A percentile compares a stretch with the other conserved stretches of the same genome.
These are phyloP conservation scores for Sporisorium graminicola DNA, from an alignment of 1,284 basidiomycete genomes.

Conservation along the genomic window DNA sequence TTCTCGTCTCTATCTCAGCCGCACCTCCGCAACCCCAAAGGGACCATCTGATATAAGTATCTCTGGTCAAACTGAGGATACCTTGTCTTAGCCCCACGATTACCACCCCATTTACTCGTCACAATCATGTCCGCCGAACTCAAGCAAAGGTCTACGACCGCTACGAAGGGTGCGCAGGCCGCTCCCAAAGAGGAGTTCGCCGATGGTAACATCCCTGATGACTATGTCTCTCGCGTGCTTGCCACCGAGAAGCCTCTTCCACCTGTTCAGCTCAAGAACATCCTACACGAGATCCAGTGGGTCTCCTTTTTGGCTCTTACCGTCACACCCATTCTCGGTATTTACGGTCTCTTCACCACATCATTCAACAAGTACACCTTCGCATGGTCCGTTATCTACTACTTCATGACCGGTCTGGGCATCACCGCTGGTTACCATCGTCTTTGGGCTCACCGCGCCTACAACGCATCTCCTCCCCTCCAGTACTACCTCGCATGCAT, in stretches of 20 bases:
- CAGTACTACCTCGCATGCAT: constrained; percentile 66
- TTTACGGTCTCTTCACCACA: constrained; percentile 65
- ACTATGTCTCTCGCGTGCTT: constrained; percentile 62
- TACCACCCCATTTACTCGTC: constrained; percentile 13
- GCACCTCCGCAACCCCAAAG: neutral
- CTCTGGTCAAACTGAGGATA: neutral
- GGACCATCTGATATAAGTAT: constrained; percentile 15
- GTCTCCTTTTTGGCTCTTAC: constrained; percentile 66
- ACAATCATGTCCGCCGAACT: constrained; percentile 44
- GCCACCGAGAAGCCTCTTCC: constrained; percentile 61
- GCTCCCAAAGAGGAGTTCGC: constrained; percentile 56
- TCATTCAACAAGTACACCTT: constrained; percentile 54
- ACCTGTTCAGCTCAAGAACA: constrained; percentile 62
- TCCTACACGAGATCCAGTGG: constrained; percentile 67
- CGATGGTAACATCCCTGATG: constrained; percentile 63
- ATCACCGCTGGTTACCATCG: constrained; percentile 68
- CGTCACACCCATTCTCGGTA: constrained; percentile 57
- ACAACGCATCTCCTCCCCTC: constrained; percentile 60
- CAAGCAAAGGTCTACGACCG: constrained; percentile 45
- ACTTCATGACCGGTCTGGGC: constrained; percentile 68
- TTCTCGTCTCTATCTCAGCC: neutral
- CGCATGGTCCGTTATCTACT: constrained; percentile 59
- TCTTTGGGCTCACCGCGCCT: constrained; percentile 68
- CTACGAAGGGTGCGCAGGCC: constrained; percentile 44
- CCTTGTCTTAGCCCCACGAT: neutral